Evolutionary conservation across 1,284 basidiomycete species (phyloP).

Genomic region (Mycosarcoma maydis): DNA sequence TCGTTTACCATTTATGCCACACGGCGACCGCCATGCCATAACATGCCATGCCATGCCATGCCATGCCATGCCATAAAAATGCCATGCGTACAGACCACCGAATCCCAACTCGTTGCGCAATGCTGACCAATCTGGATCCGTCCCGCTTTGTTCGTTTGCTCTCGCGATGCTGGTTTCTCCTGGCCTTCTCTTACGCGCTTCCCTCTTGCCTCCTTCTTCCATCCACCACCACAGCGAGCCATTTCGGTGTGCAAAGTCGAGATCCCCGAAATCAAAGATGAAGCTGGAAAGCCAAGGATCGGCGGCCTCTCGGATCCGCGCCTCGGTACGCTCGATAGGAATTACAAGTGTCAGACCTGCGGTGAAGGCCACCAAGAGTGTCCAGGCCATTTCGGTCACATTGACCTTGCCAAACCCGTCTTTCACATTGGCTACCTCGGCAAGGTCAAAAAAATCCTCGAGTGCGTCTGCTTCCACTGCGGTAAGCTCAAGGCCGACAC

Average conservation of each 20-base stretch:
- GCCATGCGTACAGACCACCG: conserved; percentile 13
- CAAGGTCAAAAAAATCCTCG: conserved; percentile 99
- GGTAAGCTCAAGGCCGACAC: conserved; percentile 93
- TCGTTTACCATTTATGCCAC: too few relatives aligned
- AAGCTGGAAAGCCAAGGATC: conserved; percentile 83
- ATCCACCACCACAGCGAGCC: conserved; percentile 76
- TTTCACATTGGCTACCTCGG: conserved; percentile 97
- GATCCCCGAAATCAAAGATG: conserved; percentile 97
- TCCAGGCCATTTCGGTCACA: conserved; percentile 98
- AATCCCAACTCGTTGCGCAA: not conserved
- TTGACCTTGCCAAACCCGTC: conserved; percentile 93
- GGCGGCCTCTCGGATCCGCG: conserved; percentile 95
- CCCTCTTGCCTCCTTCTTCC: conserved; percentile 1
- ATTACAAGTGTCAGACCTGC: conserved; percentile 99
- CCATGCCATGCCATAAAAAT: too few relatives aligned
- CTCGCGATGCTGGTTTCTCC: not conserved
- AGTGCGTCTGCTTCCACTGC: conserved; percentile 98
- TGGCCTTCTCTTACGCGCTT: conserved; percentile 1
- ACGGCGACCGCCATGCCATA: too few relatives aligned
- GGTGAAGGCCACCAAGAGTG: conserved; percentile 74
- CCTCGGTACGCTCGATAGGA: conserved; percentile 97
- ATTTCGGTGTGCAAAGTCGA: conserved; percentile 98
- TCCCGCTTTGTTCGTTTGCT: not conserved
- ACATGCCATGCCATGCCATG: too few relatives aligned
- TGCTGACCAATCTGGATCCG: conserved; percentile 16